Evolutionary conservation across 352 stramenopile species (phyloP), one percentile per base, ranked within the genome.

Genomic region (Pythium dissotocum): DNA sequence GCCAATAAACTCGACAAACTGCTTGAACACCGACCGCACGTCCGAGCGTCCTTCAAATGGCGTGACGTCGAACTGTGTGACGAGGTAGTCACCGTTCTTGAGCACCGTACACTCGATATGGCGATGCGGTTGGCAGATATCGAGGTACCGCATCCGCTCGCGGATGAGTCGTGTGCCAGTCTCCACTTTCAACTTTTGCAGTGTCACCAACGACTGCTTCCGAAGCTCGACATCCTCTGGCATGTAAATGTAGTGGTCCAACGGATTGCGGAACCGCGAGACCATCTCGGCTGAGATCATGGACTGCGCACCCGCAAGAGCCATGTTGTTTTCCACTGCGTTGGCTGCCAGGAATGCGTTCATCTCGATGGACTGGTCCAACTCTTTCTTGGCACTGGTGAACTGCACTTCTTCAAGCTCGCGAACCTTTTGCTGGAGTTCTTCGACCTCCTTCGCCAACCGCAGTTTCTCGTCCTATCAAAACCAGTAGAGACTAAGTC

Each of bases 241-340:
- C 3, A 69, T 33, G 44, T 69, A 59, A 14, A 69, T 59, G 63
- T 63, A 69, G 33, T 58, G 53, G 24, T 69, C 55, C 21, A 69
- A 8, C 1, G 63, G 63, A 35, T 58, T 63, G 4, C 44, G 40
- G 33, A 63, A 62, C 12, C 63, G 54, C 10, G 63, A 63, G 33
- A 53, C 56, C 59, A 58, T 46, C 32, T 65, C 46, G 32, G 44
- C 33, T 3, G 56, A 63, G 1, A 63, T 55, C 38, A 60, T 32
- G 8, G 62, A 69, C 54, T 63, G 62, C 7, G 38, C 40, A 9
- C 62, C 46, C 2, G 53, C 53, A 13, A 69, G 62, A 9, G 24
- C 26, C 14, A 69, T n/a, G 54, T 63, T 51, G n/a, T 60, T 69
- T 8, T 16, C 13, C 38, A 61, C 61, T 7, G 61, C 36, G 6